phyloP scores from a whole-genome alignment of 257 asterid genomes.

The Misopates orontium region DNA sequence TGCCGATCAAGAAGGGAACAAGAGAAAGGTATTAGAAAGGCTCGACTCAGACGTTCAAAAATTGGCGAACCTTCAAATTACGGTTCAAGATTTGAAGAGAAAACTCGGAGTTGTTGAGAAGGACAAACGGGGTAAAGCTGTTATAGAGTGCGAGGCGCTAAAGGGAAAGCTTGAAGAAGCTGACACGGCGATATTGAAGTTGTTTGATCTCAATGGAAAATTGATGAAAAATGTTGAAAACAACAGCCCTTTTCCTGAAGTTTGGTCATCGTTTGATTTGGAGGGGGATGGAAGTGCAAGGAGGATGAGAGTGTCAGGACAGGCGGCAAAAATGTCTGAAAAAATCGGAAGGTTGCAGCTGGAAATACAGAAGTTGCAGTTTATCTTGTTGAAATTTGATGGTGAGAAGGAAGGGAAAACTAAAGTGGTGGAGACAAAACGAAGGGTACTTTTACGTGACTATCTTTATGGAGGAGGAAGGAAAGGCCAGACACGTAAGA shows the following conservation, averaged over 20 bases:
- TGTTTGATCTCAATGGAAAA: constrained; percentile 68
- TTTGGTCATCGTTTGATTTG: constrained; percentile 59
- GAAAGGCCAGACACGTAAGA: constrained; percentile 44
- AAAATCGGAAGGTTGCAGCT: constrained; percentile 61
- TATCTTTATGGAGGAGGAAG: constrained; percentile 46
- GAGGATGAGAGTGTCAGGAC: constrained; percentile 47
- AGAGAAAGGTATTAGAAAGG: constrained; percentile 72
- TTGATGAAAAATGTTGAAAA: constrained; percentile 63
- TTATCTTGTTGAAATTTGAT: constrained; percentile 49
- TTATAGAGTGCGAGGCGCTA: constrained; percentile 65
- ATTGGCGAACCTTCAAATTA: constrained; percentile 79
- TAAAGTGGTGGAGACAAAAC: constrained; percentile 38
- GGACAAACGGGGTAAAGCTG: constrained; percentile 77
- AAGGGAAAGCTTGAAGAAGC: constrained; percentile 86
- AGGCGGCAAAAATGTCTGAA: constrained; percentile 57
- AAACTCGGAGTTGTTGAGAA: constrained; percentile 71
- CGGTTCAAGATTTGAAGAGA: constrained; percentile 77
- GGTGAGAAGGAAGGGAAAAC: constrained; percentile 39
- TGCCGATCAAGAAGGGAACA: constrained; percentile 64
- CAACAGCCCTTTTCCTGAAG: constrained; percentile 44
- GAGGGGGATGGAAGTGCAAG: constrained; percentile 56
- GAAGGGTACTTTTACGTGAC: constrained; percentile 52
- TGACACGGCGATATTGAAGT: constrained; percentile 61
- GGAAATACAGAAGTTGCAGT: constrained; percentile 64
- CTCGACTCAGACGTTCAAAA: constrained; percentile 88